Percentiles rank a stretch among this genome's conserved stretches.
These are phyloP conservation scores for Coemansia sp. DNA, from an alignment of 192 early-diverging fungal genomes.

Conservation along the genomic window DNA sequence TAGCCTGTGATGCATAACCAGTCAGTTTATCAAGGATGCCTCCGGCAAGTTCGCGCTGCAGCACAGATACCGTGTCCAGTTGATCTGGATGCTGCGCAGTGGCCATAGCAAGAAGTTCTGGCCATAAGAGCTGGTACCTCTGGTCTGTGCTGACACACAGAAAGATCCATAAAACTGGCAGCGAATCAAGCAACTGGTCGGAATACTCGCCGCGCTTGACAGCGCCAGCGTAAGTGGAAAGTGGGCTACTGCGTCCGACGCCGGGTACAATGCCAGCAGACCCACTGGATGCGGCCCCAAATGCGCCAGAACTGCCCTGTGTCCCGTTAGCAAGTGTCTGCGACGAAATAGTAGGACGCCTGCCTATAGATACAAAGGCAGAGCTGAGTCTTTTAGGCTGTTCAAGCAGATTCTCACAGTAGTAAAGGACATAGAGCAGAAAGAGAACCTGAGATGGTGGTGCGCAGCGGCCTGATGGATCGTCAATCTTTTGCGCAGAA, in stretches of 20 bases:
- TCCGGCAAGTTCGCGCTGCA: constrained; percentile 33
- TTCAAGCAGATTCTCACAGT: constrained; percentile 30
- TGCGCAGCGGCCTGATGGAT: neutral
- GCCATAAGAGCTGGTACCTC: constrained; percentile 46
- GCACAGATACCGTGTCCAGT: constrained; percentile 36
- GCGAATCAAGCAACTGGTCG: constrained; percentile 46
- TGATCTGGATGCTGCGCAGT: constrained; percentile 52
- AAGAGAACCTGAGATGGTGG: constrained; percentile 35
- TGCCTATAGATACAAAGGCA: constrained; percentile 4
- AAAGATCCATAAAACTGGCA: constrained; percentile 47
- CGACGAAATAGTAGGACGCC: neutral
- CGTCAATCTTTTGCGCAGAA: constrained; percentile 17
- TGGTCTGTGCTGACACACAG: constrained; percentile 17
- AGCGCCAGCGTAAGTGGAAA: neutral
- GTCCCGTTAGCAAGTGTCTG: constrained; percentile 4
- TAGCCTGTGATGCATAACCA: neutral
- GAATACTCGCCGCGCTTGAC: constrained; percentile 39
- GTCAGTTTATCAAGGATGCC: neutral
- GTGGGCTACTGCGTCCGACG: constrained; percentile 10
- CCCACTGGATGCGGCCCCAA: neutral
- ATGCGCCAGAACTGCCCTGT: constrained; percentile 18
- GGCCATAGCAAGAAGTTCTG: constrained; percentile 50
- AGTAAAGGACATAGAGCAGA: constrained; percentile 48
- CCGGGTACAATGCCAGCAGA: neutral
- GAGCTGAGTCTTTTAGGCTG: constrained; percentile 14